phyloP scores from a whole-genome alignment of 2,329 filamentous ascomycete genomes.

The Dendryphion nanum region DNA sequence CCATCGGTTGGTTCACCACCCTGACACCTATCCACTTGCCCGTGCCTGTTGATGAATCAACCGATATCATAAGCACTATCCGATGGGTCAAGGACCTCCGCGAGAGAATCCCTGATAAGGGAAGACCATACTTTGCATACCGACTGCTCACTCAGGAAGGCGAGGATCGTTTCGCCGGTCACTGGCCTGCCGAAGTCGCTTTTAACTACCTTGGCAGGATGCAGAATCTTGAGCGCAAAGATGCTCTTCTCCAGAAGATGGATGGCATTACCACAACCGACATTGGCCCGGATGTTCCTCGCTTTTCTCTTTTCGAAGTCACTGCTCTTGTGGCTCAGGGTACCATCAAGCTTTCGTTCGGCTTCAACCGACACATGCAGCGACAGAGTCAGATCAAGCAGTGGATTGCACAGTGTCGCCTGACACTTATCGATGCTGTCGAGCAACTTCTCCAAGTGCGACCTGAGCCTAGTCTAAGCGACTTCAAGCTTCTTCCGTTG shows the following conservation, averaged over 20 bases:
- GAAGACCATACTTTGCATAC: constrained; percentile 32
- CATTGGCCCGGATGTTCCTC: constrained; percentile 24
- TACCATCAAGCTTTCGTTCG: constrained; percentile 30
- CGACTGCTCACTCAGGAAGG: constrained; percentile 24
- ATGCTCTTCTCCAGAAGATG: constrained; percentile 23
- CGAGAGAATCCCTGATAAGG: constrained; percentile 29
- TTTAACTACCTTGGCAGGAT: constrained; percentile 35
- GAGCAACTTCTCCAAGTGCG: constrained; percentile 27
- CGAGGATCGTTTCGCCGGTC: constrained; percentile 22
- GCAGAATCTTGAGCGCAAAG: constrained; percentile 30
- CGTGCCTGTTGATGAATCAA: constrained; percentile 19
- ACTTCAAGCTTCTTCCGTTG: constrained; percentile 30
- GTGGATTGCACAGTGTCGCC: constrained; percentile 29
- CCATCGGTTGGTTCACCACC: constrained; percentile 54
- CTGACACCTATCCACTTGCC: constrained; percentile 28
- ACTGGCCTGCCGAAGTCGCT: constrained; percentile 33
- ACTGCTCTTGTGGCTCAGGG: constrained; percentile 29
- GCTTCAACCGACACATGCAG: constrained; percentile 31
- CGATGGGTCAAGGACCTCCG: constrained; percentile 34
- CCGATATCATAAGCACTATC: constrained; percentile 30
- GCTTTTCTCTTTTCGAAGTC: constrained; percentile 31
- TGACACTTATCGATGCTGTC: constrained; percentile 28
- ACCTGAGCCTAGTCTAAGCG: constrained; percentile 24
- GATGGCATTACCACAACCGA: constrained; percentile 21
- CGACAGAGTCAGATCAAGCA: constrained; percentile 24